Base-by-base conservation (phyloP, 179 eudicot genomes). In the Camellia oleifera region DNA sequence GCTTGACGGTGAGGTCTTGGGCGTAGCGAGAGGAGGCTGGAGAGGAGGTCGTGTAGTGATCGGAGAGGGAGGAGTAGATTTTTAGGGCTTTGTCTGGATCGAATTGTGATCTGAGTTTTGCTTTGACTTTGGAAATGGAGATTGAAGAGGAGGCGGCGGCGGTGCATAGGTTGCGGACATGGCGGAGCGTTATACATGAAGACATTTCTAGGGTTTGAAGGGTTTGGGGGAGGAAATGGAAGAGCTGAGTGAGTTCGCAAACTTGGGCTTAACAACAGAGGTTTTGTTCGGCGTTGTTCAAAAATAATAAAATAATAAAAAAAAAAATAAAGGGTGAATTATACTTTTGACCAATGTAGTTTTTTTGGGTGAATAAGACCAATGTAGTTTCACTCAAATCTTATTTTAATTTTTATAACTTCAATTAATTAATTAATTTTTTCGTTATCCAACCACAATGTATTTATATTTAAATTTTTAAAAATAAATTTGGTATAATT, bases 41-140 rank as follows among this genome's bases (percentile, higher is more conserved):
- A 52, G 91, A 85, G 17, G 32, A 32, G 32, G 32, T 32, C 32
- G 77, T 40, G 83, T 79, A 86, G 78, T 81, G 88, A 61, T 78
- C 73, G 65, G 91, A 83, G 57, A 90, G 83, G 52, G 93, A 86
- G 81, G 93, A 81, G 88, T 90, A 93, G 70, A 94, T 87, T 69
- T 90, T 72, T 13, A 94, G 73, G 50, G 93, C 96, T 81, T 91
- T 90, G 82, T 94, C 97, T 2, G 97, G 95, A 80, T 93, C 93
- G 84, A 82, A 77, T 54, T 85, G 91, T 46, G 80, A 73, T 79
- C 85, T 78, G 65, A 94, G 96, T 60, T 82, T 86, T 7, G 73
- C 79, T 82, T 89, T 93, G 52, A 94, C 92, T 78, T 73, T 84
- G 58, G 97, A 90, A 69, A 90, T 81, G 76, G 95, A 50, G 52